Conservation (phyloP, 2,329 filamentous ascomycete genomes). For the Penicillium sp. region DNA sequence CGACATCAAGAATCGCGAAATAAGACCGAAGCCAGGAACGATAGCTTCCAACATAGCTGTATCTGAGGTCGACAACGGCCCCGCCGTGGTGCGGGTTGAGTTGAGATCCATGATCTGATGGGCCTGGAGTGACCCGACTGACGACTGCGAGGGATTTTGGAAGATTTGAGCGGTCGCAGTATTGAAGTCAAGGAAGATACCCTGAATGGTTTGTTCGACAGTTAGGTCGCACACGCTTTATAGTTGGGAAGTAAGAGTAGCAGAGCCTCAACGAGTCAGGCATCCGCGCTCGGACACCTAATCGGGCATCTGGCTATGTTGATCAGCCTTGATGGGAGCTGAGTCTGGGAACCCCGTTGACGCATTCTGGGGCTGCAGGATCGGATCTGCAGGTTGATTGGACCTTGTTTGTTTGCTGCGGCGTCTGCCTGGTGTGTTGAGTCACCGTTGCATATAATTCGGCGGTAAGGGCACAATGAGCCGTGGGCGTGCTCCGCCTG, state of each 20-base stretch:
- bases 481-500: too few relatives aligned
- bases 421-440: slow-evolving; percentile 6
- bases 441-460: neutral
- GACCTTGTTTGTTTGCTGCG: neutral
- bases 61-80: slow-evolving; percentile 22
- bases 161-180: neutral
- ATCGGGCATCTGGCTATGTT: neutral
- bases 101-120: slow-evolving; percentile 20
- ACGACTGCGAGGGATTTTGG: neutral
- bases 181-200: neutral
- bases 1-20: slow-evolving; percentile 55
- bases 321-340: neutral
- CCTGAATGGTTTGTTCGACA: too few relatives aligned
- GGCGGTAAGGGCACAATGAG: too few relatives aligned
- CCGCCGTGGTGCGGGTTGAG: slow-evolving; percentile 12
- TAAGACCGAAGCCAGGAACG: slow-evolving; percentile 65
- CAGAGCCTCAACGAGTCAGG: slow-evolving; percentile 8
- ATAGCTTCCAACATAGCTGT: slow-evolving; percentile 57
- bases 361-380: neutral
- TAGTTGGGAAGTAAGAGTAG: neutral
- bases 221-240: neutral
- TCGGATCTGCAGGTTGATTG: neutral
- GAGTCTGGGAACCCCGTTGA: neutral
- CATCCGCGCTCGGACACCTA: neutral
- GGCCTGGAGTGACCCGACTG: neutral